Evolutionary conservation across 2,329 filamentous ascomycete genomes (phyloP).

Genomic region (Fusarium floridanum): DNA sequence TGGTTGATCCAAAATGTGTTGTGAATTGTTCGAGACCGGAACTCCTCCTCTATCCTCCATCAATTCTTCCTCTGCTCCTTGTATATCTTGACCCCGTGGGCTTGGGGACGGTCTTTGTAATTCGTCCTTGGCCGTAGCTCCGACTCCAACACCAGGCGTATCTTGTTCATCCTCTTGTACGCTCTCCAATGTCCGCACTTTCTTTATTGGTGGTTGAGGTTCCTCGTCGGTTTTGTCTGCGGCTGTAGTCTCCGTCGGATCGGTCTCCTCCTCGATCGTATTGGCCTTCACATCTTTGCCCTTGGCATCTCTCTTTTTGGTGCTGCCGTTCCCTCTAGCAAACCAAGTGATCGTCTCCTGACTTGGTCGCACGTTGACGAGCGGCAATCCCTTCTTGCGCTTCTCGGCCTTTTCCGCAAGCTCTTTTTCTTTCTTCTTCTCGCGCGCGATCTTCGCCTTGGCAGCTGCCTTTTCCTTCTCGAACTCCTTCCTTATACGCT

Average conservation of each 20-base stretch:
- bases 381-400: constrained; percentile 65
- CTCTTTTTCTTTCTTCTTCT: constrained; percentile 69
- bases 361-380: constrained; percentile 67
- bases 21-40: not conserved
- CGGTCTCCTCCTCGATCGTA: constrained; percentile 5
- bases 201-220: not conserved
- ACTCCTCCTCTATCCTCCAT: not conserved
- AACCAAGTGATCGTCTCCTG: constrained; percentile 70
- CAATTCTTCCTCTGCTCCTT: not conserved
- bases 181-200: constrained; percentile 17
- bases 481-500: constrained; percentile 65
- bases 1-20: not conserved
- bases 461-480: constrained; percentile 63
- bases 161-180: constrained; percentile 34
- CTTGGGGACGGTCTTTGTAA: not conserved
- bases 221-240: not conserved
- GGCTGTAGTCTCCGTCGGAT: not conserved
- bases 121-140: not conserved
- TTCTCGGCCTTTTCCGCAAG: constrained; percentile 62
- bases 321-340: constrained; percentile 53
- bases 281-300: constrained; percentile 33
- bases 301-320: constrained; percentile 48
- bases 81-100: not conserved
- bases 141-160: not conserved
- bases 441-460: constrained; percentile 63